Evolutionary conservation across 2,329 filamentous ascomycete species (phyloP).

Genomic region (Arthrobotrys musiformis): DNA sequence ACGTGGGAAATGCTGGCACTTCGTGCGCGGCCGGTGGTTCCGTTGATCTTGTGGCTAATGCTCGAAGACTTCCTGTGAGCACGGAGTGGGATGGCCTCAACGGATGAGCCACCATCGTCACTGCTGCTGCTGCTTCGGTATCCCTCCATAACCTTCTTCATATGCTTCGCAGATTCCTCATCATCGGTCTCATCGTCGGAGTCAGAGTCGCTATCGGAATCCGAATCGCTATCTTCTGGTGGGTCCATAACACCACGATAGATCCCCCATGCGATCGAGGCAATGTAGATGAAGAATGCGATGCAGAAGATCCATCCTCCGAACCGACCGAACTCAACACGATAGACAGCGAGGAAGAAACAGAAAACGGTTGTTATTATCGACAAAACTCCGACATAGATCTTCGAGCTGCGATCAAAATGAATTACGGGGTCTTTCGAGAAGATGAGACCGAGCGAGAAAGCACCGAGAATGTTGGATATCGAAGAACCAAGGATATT

Average conservation of each 20-base stretch:
- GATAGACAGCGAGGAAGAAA: conserved; percentile 61
- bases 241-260: conserved; percentile 63
- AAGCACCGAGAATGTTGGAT: conserved; percentile 69
- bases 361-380: conserved; percentile 64
- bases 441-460: conserved; percentile 68
- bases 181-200: conserved; percentile 58
- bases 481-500: conserved; percentile 69
- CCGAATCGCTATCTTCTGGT: conserved; percentile 64
- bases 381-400: conserved; percentile 65
- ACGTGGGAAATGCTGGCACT: conserved; percentile 55
- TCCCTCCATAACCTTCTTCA: conserved; percentile 47
- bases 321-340: conserved; percentile 61
- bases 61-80: conserved; percentile 44
- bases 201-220: conserved; percentile 62
- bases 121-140: conserved; percentile 52
- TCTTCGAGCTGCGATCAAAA: conserved; percentile 67
- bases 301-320: conserved; percentile 63
- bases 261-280: conserved; percentile 65
- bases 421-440: conserved; percentile 59
- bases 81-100: conserved; percentile 44
- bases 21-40: neutral
- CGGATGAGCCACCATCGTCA: conserved; percentile 48
- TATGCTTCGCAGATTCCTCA: conserved; percentile 54
- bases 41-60: conserved; percentile 38
- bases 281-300: conserved; percentile 65